These are phyloP conservation scores for Rhodamnia argentea DNA, from an alignment of 345 rosid genomes.

Conservation along the genomic window DNA sequence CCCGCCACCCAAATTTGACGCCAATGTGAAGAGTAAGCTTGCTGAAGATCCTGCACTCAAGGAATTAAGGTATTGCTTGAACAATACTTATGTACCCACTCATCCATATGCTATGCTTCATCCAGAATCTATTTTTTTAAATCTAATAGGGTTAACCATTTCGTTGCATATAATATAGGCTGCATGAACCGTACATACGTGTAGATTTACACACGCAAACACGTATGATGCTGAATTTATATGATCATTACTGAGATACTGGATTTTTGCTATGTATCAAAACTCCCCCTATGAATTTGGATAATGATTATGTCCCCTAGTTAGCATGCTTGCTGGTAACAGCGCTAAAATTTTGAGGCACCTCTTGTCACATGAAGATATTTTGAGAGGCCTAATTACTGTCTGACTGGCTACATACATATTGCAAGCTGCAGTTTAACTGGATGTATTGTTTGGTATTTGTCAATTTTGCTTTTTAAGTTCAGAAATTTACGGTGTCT, in stretches of 20 bases:
- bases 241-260: neutral
- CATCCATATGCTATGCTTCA: neutral
- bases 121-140: neutral
- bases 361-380: neutral
- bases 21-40: neutral
- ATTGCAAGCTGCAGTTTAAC: neutral
- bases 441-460: neutral
- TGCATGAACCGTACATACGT: neutral
- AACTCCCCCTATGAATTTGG: neutral
- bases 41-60: conserved; percentile 3
- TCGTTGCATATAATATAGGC: neutral
- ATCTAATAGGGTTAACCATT: neutral
- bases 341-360: neutral
- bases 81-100: neutral
- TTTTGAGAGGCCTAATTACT: neutral
- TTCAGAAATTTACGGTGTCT: neutral
- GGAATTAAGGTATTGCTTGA: conserved; percentile 6
- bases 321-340: neutral
- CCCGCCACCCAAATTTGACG: conserved; percentile 1
- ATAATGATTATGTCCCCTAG: neutral
- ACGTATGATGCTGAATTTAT: neutral
- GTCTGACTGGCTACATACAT: neutral
- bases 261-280: neutral
- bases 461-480: neutral
- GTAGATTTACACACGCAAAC: neutral